Evolutionary conservation across 1,139 yeast species (phyloP), one percentile per base, ranked within the genome.

Genomic region (Sugiyamaella pinicola): DNA sequence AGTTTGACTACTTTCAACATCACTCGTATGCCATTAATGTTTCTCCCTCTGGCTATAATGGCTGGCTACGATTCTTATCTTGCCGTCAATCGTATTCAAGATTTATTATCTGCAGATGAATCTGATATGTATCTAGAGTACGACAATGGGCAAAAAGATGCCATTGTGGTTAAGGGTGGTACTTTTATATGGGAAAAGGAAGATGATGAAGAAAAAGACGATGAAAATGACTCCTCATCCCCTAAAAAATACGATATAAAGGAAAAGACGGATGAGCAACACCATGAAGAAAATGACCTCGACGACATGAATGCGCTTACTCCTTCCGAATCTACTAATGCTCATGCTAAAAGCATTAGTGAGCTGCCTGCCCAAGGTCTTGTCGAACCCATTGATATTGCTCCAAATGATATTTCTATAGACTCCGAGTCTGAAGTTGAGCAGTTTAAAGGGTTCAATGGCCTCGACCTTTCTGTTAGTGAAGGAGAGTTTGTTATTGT

Each of bases 1-100:
- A 85, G 96, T 10, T 74, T 90, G 51, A 79, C 95, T 0, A 76
- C 87, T 53, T 90, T 89, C 74, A 84, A 84, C 60, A 77, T 82
- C 34, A 74, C 86, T 59, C 72, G 87, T 64, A 70, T 85, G 57
- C 96, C 95, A 28, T 76, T 87, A 69, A 75, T 87, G 64, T 73
- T 87, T 62, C 72, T 87, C 49, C 96, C 96, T 21, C 73, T 87
- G 71, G 75, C 85, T 64, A 58, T 69, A 56, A 84, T 87, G 57
- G 72, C 82, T 0, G 75, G 82, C 55, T 78, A 83, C 1, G 95
- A 87, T 68, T 89, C 87, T n/a, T 73, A 77, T 58, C 74, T 85
- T 49, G 87, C 88, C 12, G 65, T 84, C 24, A 70, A 70, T 6
- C 79, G 95, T 66, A 76, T 85, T 31, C 82, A 83, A 57, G 77